Base-by-base conservation (phyloP, 2,329 filamentous ascomycete genomes). In the Pseudocercospora eumusae region DNA sequence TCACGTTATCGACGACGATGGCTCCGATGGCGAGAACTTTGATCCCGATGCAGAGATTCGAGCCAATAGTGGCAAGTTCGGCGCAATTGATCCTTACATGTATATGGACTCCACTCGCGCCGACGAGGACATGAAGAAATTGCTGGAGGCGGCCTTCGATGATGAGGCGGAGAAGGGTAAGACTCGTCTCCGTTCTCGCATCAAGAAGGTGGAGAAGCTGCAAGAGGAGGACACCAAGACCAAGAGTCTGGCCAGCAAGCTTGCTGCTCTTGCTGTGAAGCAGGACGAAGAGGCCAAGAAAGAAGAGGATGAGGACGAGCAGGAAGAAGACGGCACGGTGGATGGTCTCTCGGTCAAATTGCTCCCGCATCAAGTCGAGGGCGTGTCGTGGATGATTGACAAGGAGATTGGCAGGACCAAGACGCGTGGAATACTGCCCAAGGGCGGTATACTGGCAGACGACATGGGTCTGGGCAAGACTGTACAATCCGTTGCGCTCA, bases 381-480 rank as follows among this genome's bases (percentile, higher is more conserved):
- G 95, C 70, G 89, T 98, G 0, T 86, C 88, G 60, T 99, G 95
- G 93, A 96, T 99, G 92, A 88, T 85, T 60, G 90, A 93, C 62
- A 92, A 96, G 71, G 95, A 99, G 77, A 87, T 92, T 10, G 93
- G 93, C 2, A 87, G 87, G 64, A 96, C 95, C 79, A 89, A 88
- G 69, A 91, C 90, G 60, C 91, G 90, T 62, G 85, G 84, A 3
- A 82, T 86, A 0, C 84, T 96, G 9, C 92, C 93, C 28, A 95
- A 96, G 70, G 95, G 95, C 36, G 95, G 95, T 18, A 96, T 99
- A 66, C 83, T 99, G 36, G 95, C 95, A 18, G 95, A 99, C 71
- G 95, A 99, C 68, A 96, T 98, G 93, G 93, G 93, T 68, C 81
- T 98, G 13, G 95, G 95, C 62, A 99, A 99, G 81, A 99, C 95